Percentiles rank a stretch among this genome's conserved stretches.
These are phyloP conservation scores for Cystoisospora suis DNA, from an alignment of 169 alveolate species.

Conservation along the genomic window DNA sequence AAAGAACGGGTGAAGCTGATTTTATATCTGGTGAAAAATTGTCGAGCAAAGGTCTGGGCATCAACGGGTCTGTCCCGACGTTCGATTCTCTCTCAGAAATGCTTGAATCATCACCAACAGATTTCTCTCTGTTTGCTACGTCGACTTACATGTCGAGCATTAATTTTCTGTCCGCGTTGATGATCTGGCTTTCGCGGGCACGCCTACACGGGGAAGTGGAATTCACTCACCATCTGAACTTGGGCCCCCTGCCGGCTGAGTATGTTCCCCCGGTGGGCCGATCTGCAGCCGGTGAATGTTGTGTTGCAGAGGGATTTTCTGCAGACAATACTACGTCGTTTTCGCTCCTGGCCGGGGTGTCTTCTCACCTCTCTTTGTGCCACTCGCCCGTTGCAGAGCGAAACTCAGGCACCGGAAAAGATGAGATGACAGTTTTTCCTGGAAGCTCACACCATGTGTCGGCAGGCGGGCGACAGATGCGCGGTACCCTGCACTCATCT, in stretches of 20 bases:
- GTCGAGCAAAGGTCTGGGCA: neutral
- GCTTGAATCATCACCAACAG: neutral
- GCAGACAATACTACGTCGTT: too few relatives aligned
- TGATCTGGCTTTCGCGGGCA: neutral
- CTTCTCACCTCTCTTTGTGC: neutral
- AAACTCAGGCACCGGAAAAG: neutral
- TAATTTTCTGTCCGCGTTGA: neutral
- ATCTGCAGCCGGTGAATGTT: neutral
- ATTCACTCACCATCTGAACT: neutral
- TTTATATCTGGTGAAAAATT: neutral
- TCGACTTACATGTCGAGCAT: neutral
- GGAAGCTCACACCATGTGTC: neutral
- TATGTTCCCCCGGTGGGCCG: neutral
- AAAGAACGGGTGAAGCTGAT: neutral
- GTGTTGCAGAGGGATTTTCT: too few relatives aligned
- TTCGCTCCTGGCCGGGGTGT: neutral
- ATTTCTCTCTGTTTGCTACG: neutral
- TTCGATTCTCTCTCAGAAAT: neutral
- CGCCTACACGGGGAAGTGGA: neutral
- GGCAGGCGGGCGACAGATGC: neutral
- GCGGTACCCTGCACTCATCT: neutral
- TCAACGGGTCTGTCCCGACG: neutral
- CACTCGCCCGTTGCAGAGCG: neutral
- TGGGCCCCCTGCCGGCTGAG: neutral
- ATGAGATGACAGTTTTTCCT: too few relatives aligned